phyloP scores from a whole-genome alignment of 2,329 filamentous ascomycete species.

The Phyllosticta citribraziliensis region DNA sequence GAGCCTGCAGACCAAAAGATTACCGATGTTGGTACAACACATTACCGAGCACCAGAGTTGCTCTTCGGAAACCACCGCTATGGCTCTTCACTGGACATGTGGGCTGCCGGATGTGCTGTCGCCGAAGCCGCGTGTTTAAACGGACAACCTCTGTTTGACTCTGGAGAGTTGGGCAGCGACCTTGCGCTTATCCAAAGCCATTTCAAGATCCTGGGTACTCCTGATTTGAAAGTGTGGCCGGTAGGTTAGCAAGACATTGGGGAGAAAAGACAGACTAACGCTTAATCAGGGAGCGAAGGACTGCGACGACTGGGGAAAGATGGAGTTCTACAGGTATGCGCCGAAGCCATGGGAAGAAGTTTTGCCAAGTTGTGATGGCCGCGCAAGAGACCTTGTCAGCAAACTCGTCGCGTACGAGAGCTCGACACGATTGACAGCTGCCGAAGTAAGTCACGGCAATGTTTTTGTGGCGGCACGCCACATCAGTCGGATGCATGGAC shows the following conservation, averaged over 20 bases:
- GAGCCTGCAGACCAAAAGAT: constrained; percentile 65
- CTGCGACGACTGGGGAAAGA: constrained; percentile 81
- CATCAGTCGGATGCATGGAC: neutral
- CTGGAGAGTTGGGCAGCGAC: constrained; percentile 84
- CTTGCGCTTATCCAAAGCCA: constrained; percentile 84
- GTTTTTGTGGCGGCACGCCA: neutral
- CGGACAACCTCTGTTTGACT: constrained; percentile 64
- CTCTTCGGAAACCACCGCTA: constrained; percentile 78
- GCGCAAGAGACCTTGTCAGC: constrained; percentile 56
- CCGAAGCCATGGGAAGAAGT: constrained; percentile 58
- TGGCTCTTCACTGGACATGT: constrained; percentile 67
- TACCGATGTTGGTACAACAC: constrained; percentile 85
- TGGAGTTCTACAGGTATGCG: constrained; percentile 68
- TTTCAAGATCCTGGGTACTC: constrained; percentile 84
- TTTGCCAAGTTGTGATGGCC: constrained; percentile 48
- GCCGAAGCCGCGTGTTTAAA: constrained; percentile 57
- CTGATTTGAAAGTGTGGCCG: constrained; percentile 71
- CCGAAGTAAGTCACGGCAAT: constrained; percentile 37
- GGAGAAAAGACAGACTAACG: constrained; percentile 6
- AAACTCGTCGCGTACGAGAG: constrained; percentile 65
- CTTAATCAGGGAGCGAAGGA: constrained; percentile 45
- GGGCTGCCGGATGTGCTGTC: constrained; percentile 76
- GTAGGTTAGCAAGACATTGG: constrained; percentile 35
- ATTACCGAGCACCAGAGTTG: constrained; percentile 82
- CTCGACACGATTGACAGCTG: constrained; percentile 55